A percentile compares a stretch with the other conserved stretches of the same genome.
phyloP scores from a whole-genome alignment of 768 basidiomycete species.

The Termitomyces sp. region DNA sequence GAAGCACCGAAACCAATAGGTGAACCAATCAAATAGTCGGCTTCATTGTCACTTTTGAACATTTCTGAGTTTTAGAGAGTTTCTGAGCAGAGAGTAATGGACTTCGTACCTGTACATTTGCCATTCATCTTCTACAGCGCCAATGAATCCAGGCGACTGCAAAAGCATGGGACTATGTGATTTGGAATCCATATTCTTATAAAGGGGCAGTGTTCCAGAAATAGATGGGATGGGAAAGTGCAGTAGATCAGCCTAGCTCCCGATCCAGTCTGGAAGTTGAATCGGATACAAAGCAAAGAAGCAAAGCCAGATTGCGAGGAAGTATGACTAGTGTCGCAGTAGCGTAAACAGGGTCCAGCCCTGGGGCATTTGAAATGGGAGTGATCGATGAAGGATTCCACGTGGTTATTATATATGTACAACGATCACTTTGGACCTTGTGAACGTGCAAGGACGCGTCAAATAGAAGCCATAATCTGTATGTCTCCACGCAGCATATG shows the following conservation, averaged over 20 bases:
- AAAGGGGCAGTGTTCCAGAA: conserved; percentile 2
- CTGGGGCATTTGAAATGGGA: background rate
- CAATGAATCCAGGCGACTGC: conserved; percentile 46
- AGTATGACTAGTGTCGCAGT: background rate
- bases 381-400: background rate
- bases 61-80: conserved; percentile 7
- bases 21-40: conserved; percentile 70
- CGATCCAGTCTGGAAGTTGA: conserved; percentile 1
- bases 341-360: too few relatives aligned
- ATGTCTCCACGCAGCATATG: too few relatives aligned
- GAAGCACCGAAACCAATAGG: conserved; percentile 91
- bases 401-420: background rate
- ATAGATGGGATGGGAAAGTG: background rate
- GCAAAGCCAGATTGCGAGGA: background rate
- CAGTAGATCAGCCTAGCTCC: background rate
- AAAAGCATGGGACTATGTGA: conserved; percentile 5
- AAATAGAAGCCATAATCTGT: too few relatives aligned
- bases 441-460: too few relatives aligned
- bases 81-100: background rate
- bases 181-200: conserved; percentile 12
- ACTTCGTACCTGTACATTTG: conserved; percentile 61
- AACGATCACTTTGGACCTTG: too few relatives aligned
- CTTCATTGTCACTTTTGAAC: conserved; percentile 48
- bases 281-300: background rate
- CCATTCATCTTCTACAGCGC: conserved; percentile 83